phyloP scores from a whole-genome alignment of 1,139 yeast species.

The Taphrina sp. region DNA sequence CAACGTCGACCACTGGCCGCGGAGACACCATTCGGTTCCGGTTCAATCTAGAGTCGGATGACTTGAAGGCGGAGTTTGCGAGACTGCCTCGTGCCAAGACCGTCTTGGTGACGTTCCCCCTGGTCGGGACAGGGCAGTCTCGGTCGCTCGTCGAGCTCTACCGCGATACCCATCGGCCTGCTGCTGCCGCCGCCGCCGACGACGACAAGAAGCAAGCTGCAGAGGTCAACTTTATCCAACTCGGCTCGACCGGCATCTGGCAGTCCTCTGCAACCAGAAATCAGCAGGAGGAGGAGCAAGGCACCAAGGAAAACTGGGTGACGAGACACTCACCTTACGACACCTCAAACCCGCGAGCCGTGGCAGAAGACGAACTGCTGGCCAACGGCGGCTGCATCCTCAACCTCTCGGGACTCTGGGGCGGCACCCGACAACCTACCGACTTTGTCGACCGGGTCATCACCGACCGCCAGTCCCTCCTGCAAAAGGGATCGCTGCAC shows the following conservation, averaged over 20 bases:
- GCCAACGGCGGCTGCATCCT: conserved; percentile 17
- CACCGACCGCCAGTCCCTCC: conserved; percentile 1
- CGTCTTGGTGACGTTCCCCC: conserved; percentile 23
- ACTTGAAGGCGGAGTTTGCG: not conserved
- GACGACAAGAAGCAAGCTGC: too few species aligned
- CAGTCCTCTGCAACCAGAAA: conserved; percentile 1
- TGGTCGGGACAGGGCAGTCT: conserved; percentile 3
- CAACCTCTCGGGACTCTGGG: conserved; percentile 26
- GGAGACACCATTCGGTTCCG: conserved; percentile 15
- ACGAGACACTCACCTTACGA: conserved; percentile 28
- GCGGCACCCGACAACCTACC: conserved; percentile 26
- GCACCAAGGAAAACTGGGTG: conserved; percentile 21
- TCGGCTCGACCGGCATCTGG: conserved; percentile 28
- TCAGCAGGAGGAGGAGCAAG: too few species aligned
- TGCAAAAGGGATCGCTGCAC: conserved; percentile 11
- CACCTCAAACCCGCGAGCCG: conserved; percentile 7
- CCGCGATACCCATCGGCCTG: conserved; percentile 17
- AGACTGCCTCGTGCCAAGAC: conserved; percentile 13
- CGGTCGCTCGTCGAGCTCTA: conserved; percentile 3
- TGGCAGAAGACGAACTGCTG: conserved; percentile 24
- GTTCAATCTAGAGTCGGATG: conserved; percentile 1
- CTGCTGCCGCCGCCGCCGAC: too few species aligned
- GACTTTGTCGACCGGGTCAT: conserved; percentile 5
- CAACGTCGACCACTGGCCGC: conserved; percentile 25
- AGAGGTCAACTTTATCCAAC: not conserved